These are phyloP conservation scores for Lolium multiflorum DNA, from an alignment of 176 grass and related monocot genomes.

Conservation along the genomic window DNA sequence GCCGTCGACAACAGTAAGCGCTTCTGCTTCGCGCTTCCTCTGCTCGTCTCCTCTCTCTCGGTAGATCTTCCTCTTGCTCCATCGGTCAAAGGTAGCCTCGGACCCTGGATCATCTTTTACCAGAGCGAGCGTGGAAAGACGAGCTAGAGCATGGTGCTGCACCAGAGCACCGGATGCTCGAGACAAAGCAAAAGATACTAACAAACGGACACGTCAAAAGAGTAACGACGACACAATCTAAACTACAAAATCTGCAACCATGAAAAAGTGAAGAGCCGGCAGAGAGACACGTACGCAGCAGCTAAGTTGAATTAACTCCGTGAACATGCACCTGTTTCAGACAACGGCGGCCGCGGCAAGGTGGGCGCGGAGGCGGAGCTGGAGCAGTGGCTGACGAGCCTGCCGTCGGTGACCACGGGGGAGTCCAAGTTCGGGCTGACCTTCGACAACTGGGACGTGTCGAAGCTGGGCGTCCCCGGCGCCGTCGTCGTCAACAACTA, in stretches of 20 bases:
- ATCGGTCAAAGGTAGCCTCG: neutral
- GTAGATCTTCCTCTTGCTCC: neutral
- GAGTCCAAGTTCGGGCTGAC: conserved; percentile 63
- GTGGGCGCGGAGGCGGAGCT: conserved; percentile 54
- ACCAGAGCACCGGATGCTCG: neutral
- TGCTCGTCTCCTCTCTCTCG: neutral
- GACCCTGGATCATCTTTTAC: neutral
- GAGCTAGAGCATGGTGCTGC: neutral
- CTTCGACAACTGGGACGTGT: conserved; percentile 69
- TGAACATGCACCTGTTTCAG: too few relatives aligned
- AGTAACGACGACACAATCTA: neutral
- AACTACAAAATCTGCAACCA: neutral
- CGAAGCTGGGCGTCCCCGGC: conserved; percentile 57
- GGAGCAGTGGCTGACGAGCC: conserved; percentile 56
- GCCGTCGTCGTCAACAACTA: conserved; percentile 74
- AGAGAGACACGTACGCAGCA: neutral
- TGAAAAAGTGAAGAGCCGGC: neutral
- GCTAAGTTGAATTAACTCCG: neutral
- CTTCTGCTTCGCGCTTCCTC: too few relatives aligned
- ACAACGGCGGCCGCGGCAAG: conserved; percentile 49
- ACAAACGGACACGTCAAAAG: conserved; percentile 23
- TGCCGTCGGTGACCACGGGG: conserved; percentile 52
- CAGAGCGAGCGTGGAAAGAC: neutral
- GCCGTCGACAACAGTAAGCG: conserved; percentile 52
- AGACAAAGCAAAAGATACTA: neutral